A percentile compares a stretch with the other conserved stretches of the same genome.
Conservation (phyloP, 2,329 filamentous ascomycete species). For the Claviceps capensis region DNA sequence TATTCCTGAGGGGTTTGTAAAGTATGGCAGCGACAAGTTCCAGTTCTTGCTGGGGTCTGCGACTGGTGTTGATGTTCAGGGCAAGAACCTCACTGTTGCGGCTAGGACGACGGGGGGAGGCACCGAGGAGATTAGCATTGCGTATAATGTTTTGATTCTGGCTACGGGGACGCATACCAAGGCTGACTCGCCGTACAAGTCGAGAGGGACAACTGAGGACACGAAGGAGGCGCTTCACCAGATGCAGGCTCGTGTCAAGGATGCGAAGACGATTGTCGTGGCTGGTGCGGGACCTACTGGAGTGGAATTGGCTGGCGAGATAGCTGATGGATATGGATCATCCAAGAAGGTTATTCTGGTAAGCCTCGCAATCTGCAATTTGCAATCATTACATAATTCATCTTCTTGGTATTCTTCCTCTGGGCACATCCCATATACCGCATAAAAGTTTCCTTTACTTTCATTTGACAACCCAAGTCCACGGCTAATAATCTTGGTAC, state of each 20-base stretch:
- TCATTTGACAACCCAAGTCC: neutral
- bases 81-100: slow-evolving; percentile 19
- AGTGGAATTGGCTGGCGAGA: slow-evolving; percentile 22
- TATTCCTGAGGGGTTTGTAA: slow-evolving; percentile 28
- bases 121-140: neutral
- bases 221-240: slow-evolving; percentile 22
- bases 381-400: too few relatives aligned
- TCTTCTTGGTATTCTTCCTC: neutral
- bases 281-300: slow-evolving; percentile 25
- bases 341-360: slow-evolving; percentile 6
- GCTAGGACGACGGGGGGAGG: neutral
- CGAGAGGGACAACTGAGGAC: slow-evolving; percentile 29
- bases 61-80: slow-evolving; percentile 18
- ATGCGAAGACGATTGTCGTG: slow-evolving; percentile 21
- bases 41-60: slow-evolving; percentile 37
- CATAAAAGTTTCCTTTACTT: neutral
- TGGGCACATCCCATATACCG: neutral
- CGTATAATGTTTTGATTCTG: slow-evolving; percentile 33
- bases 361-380: neutral
- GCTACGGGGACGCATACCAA: slow-evolving; percentile 36
- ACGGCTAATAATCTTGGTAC: neutral
- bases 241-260: slow-evolving; percentile 12
- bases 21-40: slow-evolving; percentile 15
- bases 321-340: slow-evolving; percentile 15
- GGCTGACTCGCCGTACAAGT: slow-evolving; percentile 33